These are phyloP conservation scores for Cryptococcus sp. DNA, from an alignment of 1,284 basidiomycete species.

Conservation along the genomic window DNA sequence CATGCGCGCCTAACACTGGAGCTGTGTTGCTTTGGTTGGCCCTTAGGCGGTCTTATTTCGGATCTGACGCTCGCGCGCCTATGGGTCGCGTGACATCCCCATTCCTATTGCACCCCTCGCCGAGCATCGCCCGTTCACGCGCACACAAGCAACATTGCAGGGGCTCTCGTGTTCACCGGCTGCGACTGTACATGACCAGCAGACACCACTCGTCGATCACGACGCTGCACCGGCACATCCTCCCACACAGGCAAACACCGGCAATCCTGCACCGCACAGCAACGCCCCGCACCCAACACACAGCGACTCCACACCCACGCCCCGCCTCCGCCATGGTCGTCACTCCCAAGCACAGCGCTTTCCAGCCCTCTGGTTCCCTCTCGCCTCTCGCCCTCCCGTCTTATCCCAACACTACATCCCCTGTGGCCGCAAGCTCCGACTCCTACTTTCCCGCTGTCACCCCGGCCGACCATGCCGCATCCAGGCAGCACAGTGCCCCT, in stretches of 20 bases:
- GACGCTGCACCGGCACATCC: background rate
- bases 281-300: background rate
- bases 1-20: slow-evolving; percentile 87
- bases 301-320: background rate
- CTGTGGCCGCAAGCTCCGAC: slow-evolving; percentile 2
- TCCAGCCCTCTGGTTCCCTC: background rate
- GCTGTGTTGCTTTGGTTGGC: too few relatives aligned
- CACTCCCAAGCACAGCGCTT: background rate
- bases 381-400: background rate
- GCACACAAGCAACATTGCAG: too few relatives aligned
- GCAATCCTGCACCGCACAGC: too few relatives aligned
- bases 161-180: too few relatives aligned
- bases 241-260: background rate
- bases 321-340: background rate
- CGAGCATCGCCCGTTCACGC: too few relatives aligned
- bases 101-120: too few relatives aligned
- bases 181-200: too few relatives aligned
- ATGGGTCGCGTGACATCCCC: too few relatives aligned
- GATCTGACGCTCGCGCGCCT: too few relatives aligned
- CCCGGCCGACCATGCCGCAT: background rate
- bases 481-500: slow-evolving; percentile 12
- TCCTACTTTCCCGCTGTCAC: slow-evolving; percentile 8
- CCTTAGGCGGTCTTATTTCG: too few relatives aligned
- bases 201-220: too few relatives aligned
- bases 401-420: background rate